Conservation (phyloP, 2,329 filamentous ascomycete genomes). For the Diaporthe citriasiana region DNA sequence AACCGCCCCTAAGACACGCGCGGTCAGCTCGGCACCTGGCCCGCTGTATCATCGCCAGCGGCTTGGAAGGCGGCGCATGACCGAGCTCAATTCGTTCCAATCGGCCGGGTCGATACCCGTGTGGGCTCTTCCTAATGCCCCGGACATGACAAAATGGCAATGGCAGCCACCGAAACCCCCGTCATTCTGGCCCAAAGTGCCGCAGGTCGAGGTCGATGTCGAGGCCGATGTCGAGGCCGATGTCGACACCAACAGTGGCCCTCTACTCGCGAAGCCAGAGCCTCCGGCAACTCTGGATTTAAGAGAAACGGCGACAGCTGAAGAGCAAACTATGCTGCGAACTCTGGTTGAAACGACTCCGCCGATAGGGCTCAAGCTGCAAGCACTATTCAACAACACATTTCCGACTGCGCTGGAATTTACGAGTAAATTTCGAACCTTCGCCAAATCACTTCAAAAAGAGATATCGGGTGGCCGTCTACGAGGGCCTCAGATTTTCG, state of each 20-base stretch:
- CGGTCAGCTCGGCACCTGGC: constrained; percentile 61
- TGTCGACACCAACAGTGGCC: not conserved
- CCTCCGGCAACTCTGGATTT: not conserved
- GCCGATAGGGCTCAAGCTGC: constrained; percentile 45
- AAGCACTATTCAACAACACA: constrained; percentile 40
- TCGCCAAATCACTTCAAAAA: not conserved
- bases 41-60: constrained; percentile 69
- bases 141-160: constrained; percentile 62
- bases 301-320: not conserved
- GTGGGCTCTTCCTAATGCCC: constrained; percentile 63
- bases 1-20: constrained; percentile 49
- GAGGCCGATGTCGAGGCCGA: not conserved
- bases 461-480: constrained; percentile 31
- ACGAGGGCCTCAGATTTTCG: constrained; percentile 28
- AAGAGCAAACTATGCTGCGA: not conserved
- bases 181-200: constrained; percentile 30
- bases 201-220: constrained; percentile 8
- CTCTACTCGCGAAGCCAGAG: not conserved
- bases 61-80: constrained; percentile 67
- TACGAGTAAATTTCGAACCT: not conserved
- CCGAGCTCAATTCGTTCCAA: constrained; percentile 61
- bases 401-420: constrained; percentile 18
- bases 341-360: not conserved
- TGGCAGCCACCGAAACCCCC: constrained; percentile 62
- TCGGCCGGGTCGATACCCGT: constrained; percentile 55